A percentile compares a stretch with the other conserved stretches of the same genome.
phyloP scores from a whole-genome alignment of 163 green algal genomes.

The Volvox carteri region DNA sequence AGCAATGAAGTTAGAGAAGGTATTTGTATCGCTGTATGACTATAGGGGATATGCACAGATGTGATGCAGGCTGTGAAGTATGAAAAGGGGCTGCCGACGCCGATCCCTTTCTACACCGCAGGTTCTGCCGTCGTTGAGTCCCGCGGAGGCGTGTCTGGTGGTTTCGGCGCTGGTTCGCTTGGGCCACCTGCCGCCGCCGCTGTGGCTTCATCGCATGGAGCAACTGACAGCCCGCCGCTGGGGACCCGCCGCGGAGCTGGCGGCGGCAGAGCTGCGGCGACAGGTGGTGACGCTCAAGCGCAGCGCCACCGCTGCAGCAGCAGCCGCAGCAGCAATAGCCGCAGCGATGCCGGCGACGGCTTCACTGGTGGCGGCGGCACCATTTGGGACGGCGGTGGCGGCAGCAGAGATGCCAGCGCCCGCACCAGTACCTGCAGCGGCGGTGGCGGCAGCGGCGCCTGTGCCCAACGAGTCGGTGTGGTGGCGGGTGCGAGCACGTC shows the following conservation, averaged over 20 bases:
- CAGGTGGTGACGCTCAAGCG: background rate
- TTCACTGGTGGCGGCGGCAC: background rate
- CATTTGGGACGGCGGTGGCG: background rate
- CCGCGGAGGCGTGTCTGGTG: background rate
- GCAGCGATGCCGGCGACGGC: background rate
- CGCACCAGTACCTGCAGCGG: background rate
- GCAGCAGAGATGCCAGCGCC: background rate
- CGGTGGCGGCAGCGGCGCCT: too few species aligned
- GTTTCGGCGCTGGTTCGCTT: background rate
- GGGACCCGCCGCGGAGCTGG: background rate
- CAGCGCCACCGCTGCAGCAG: background rate
- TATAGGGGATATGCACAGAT: too few species aligned
- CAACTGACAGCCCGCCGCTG: conserved; percentile 10
- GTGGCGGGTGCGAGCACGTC: background rate
- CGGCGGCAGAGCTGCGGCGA: background rate
- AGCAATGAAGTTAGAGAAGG: too few species aligned
- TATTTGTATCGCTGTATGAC: too few species aligned
- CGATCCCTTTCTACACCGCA: background rate
- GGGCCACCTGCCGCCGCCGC: conserved; percentile 24
- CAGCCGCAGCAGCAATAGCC: background rate
- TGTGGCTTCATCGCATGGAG: conserved; percentile 30
- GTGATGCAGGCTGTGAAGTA: too few species aligned
- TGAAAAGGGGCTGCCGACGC: background rate
- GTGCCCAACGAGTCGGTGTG: too few species aligned
- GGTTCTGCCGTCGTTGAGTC: conserved; percentile 24